Evolutionary conservation across 805 yeast genomes (phyloP), one percentile per base, ranked within the genome.

Genomic region (Yarrowia keelungensis): DNA sequence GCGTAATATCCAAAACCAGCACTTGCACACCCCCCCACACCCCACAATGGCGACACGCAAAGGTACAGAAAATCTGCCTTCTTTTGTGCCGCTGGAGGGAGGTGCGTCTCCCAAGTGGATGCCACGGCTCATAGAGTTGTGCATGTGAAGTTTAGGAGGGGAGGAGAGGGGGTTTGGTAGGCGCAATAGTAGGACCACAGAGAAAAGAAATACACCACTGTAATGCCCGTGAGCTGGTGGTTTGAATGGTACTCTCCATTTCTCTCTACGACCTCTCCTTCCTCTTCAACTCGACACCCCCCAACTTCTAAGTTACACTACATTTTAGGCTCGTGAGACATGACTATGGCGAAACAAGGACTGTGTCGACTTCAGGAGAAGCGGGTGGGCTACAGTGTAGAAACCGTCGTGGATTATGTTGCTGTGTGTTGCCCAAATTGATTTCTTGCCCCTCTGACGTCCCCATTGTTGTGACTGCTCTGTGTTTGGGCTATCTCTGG

Each of bases 51-150:
- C 32, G 7, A 26, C 7, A 5, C 32, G 7, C 32, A 26, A 26
- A 26, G 32, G 7, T 26, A 26, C 32, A 26, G 32, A 19, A 19
- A 19, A 19, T 19, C 19, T 19, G 19, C 19, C 19, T 19, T 19
- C 19, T 19, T 19, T 19, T 19, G 19, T 19, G 19, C 19, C 19
- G 19, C 32, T 26, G 32, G 32, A 26, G 7, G 32, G 7, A 3
- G 12, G 2, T 16, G 26, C 42, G 11, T 11, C 7, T n/a, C 5
- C 26, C 26, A 50, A 1, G 59, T 19, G 45, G 4, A 19, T 12
- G 42, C 42, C n/a, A 53, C 59, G 59, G 59, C 59, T 38, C 59
- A 36, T 53, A 39, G 19, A 39, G 59, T 53, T 53, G 45, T 16
- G 42, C 43, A 36, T 51, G n/a, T 49, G 41, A 51, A 51, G 39